These are phyloP conservation scores for Sphagnum fallax DNA, from an alignment of 228 moss, liverwort and hornwort species.

Conservation along the genomic window DNA sequence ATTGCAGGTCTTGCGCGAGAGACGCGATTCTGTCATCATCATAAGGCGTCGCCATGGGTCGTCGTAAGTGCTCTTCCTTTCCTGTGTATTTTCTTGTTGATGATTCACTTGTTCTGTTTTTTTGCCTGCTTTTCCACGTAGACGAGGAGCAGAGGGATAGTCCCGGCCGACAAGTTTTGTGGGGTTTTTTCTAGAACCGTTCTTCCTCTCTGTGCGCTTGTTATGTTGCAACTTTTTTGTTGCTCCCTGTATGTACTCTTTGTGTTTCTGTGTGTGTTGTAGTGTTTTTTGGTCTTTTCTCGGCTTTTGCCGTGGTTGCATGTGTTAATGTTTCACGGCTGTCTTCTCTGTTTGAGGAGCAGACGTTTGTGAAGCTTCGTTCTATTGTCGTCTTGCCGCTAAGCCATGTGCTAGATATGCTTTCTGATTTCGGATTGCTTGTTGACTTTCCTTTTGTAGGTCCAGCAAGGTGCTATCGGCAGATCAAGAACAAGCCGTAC, in stretches of 20 bases:
- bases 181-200: too few relatives aligned
- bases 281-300: neutral
- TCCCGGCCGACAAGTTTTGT: too few relatives aligned
- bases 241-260: neutral
- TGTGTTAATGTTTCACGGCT: neutral
- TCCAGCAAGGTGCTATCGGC: slow-evolving; percentile 82
- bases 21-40: neutral
- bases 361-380: neutral
- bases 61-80: slow-evolving; percentile 7
- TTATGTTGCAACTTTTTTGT: neutral
- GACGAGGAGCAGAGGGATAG: neutral
- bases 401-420: neutral
- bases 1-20: too few relatives aligned
- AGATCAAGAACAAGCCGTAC: slow-evolving; percentile 89
- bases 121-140: neutral
- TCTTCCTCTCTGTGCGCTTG: neutral
- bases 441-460: slow-evolving; percentile 21
- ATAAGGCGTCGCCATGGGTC: slow-evolving; percentile 10
- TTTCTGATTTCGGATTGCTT: neutral
- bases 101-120: neutral
- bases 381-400: neutral
- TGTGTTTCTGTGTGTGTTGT: neutral
- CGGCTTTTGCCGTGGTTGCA: neutral
- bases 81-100: neutral
- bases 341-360: neutral